Evolutionary conservation across 768 basidiomycete genomes (phyloP), one percentile per base, ranked within the genome.

Genomic region (Hypholoma fasciculare): DNA sequence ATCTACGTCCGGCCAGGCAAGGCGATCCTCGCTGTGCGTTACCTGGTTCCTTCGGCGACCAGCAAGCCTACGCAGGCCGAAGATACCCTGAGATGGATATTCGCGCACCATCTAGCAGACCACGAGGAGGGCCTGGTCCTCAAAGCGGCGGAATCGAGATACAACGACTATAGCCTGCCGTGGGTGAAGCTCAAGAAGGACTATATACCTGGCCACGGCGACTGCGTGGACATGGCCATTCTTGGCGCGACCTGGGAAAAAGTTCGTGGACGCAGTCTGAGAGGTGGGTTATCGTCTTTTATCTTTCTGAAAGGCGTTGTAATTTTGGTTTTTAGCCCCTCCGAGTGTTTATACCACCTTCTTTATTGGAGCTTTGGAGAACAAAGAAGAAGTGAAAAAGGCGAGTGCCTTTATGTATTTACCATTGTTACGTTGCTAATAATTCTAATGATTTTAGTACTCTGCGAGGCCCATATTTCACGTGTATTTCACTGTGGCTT

Each of bases 161-260:
- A 96, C 68, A 86, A 87, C 58, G 87, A 89, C 63, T 76, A 69
- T 63, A 72, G 65, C 5, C 72, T 78, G 57, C 87, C 88, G 14
- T 96, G 94, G 94, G 86, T 95, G 27, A 96, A 97, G 73, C 65
- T 93, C 49, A 93, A 94, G 76, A 85, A 81, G 66, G 95, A 98
- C 69, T 96, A 96, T 61, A 92, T 98, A 39, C 85, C 86, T 1
- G 89, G 89, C 4, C 80, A 89, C 46, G 92, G 93, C 0, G 95
- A 98, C 69, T 81, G 84, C 4, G 63, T 95, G 14, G 92, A 95
- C 69, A 78, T 96, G 56, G 85, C 86, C 3, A 67, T 96, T 36
- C 72, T 96, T 17, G 95, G 84, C 1, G 92, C 86, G 17, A 74
- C 81, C 0, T 95, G 92, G 91, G 89, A 92, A 55, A 87, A 86